phyloP scores from a whole-genome alignment of 495 filamentous ascomycete genomes.

The Aspergillus indologenus region DNA sequence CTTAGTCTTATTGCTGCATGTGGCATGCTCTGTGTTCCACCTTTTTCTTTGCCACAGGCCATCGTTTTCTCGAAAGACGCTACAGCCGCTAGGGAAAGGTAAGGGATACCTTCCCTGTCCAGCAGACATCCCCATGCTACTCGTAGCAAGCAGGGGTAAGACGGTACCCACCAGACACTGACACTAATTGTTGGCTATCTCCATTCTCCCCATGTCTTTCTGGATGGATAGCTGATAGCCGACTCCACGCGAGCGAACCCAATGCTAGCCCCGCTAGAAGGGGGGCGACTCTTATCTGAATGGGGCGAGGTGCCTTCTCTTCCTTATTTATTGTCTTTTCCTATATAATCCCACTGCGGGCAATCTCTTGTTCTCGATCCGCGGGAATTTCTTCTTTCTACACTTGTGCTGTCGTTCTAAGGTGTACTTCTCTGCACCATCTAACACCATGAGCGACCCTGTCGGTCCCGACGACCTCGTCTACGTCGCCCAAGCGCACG shows the following conservation, averaged over 20 bases:
- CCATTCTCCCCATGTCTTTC: background rate
- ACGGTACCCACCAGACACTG: background rate
- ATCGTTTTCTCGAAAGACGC: background rate
- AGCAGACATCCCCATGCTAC: background rate
- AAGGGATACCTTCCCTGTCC: background rate
- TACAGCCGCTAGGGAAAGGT: background rate
- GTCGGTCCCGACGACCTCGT: slow-evolving; percentile 12
- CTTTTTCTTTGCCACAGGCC: background rate
- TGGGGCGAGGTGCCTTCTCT: background rate
- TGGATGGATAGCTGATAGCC: background rate
- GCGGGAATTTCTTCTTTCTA: background rate
- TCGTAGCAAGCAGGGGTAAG: background rate
- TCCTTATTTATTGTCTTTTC: background rate
- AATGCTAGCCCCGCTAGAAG: background rate
- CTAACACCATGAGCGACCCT: slow-evolving; percentile 12
- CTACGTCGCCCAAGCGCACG: slow-evolving; percentile 11
- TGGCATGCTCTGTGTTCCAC: background rate
- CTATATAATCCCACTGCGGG: background rate
- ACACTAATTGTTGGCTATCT: background rate
- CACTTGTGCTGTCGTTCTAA: background rate
- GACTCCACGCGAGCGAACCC: background rate
- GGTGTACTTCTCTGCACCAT: background rate
- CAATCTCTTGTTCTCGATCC: background rate
- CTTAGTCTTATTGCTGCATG: background rate
- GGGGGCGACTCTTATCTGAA: background rate